These are phyloP conservation scores for Xylaria palmicola DNA, from an alignment of 495 filamentous ascomycete species.

Conservation along the genomic window DNA sequence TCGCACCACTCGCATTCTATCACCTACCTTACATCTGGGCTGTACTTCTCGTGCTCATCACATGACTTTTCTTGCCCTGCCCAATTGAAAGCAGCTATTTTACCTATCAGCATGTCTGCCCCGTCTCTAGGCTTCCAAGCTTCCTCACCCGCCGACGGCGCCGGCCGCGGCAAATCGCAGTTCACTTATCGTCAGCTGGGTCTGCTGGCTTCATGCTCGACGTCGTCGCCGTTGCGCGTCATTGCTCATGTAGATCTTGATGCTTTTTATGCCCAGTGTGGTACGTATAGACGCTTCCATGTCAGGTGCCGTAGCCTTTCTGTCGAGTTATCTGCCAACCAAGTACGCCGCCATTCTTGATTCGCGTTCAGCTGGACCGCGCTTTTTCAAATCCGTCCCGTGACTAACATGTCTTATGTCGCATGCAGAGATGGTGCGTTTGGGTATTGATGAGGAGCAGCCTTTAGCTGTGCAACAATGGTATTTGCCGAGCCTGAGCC, in stretches of 20 bases:
- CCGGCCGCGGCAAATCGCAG: conserved; percentile 56
- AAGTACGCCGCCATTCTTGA: neutral
- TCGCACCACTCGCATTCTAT: neutral
- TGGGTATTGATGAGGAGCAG: conserved; percentile 67
- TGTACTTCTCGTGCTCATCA: conserved; percentile 3
- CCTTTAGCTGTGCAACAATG: conserved; percentile 93
- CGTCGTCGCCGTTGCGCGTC: conserved; percentile 76
- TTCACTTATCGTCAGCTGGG: conserved; percentile 84
- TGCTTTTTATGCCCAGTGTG: conserved; percentile 97
- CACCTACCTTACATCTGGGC: neutral
- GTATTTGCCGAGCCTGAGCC: conserved; percentile 35
- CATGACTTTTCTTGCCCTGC: neutral
- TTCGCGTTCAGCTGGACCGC: neutral
- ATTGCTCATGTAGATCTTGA: conserved; percentile 94
- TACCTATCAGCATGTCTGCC: conserved; percentile 27
- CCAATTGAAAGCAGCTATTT: neutral
- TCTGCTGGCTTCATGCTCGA: conserved; percentile 67
- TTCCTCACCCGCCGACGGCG: conserved; percentile 39
- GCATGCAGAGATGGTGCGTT: conserved; percentile 51
- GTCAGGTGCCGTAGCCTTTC: neutral
- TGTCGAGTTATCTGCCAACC: neutral
- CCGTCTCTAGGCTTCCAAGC: conserved; percentile 31
- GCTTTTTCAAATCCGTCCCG: neutral
- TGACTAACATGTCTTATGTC: neutral
- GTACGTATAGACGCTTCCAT: conserved; percentile 50